These are phyloP conservation scores for Asterophora parasitica DNA, from an alignment of 768 basidiomycete species.

Conservation along the genomic window DNA sequence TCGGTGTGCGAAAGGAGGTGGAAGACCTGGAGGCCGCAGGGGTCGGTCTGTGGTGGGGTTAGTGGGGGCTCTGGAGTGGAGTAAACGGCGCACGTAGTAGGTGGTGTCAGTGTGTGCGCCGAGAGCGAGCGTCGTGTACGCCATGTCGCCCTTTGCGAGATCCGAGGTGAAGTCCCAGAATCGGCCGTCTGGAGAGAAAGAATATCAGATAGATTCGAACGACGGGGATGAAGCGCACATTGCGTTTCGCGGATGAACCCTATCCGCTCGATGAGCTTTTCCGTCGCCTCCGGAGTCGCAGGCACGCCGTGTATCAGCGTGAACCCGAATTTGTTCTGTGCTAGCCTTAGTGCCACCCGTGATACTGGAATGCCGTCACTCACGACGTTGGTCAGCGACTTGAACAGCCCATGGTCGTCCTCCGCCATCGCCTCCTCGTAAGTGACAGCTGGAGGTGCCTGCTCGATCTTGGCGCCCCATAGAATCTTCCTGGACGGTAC, in stretches of 20 bases:
- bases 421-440: constrained; percentile 71
- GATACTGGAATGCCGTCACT: constrained; percentile 22
- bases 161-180: constrained; percentile 98
- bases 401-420: constrained; percentile 63
- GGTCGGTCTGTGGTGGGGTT: constrained; percentile 61
- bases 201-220: neutral
- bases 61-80: no score
- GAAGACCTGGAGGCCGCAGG: constrained; percentile 93
- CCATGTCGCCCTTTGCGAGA: constrained; percentile 86
- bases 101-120: constrained; percentile 75
- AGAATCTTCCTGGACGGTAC: constrained; percentile 49
- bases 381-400: constrained; percentile 80
- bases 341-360: constrained; percentile 1
- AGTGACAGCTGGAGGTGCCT: constrained; percentile 67
- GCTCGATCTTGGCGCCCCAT: constrained; percentile 77
- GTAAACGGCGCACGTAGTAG: constrained; percentile 45
- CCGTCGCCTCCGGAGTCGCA: constrained; percentile 76
- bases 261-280: constrained; percentile 69
- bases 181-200: constrained; percentile 60
- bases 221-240: constrained; percentile 24
- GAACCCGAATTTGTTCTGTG: constrained; percentile 82
- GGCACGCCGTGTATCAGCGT: constrained; percentile 84
- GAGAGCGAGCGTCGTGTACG: constrained; percentile 86
- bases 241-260: constrained; percentile 86
- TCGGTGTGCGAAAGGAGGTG: constrained; percentile 83